Percentiles rank a stretch among this genome's conserved stretches.
phyloP scores from a whole-genome alignment of 441 rosid genomes.

The Hura crepitans region DNA sequence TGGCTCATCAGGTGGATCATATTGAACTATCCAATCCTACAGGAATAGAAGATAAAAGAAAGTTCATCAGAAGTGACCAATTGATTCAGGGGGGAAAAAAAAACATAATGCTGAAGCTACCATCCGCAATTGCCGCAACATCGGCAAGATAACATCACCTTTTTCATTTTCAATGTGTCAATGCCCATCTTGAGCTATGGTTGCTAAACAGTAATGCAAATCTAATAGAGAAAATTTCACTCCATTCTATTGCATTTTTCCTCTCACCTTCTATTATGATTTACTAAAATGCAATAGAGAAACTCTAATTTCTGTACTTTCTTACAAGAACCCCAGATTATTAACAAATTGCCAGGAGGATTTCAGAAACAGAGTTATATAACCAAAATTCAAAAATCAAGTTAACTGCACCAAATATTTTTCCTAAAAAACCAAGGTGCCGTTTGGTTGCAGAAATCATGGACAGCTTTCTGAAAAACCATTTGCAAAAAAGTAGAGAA shows the following conservation, averaged over 20 bases:
- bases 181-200: no score
- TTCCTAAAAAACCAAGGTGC: background rate
- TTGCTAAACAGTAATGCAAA: background rate
- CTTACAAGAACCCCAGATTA: background rate
- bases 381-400: background rate
- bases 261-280: background rate
- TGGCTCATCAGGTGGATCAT: constrained; percentile 98
- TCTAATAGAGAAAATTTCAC: background rate
- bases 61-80: constrained; percentile 9
- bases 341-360: background rate
- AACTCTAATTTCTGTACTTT: background rate
- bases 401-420: background rate
- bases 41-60: constrained; percentile 21
- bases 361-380: background rate
- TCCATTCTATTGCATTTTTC: background rate
- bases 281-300: background rate
- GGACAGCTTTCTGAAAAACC: no score
- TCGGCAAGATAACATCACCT: background rate
- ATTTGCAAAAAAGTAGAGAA: no score
- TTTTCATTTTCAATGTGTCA: background rate
- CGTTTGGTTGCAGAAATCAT: no score
- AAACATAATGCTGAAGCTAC: no score
- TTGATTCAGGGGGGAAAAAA: no score
- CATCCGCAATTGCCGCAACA: background rate
- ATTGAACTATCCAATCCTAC: constrained; percentile 97